A percentile compares a stretch with the other conserved stretches of the same genome.
These are phyloP conservation scores for Ceratobasidium sp. DNA, from an alignment of 1,284 basidiomycete species.

Conservation along the genomic window DNA sequence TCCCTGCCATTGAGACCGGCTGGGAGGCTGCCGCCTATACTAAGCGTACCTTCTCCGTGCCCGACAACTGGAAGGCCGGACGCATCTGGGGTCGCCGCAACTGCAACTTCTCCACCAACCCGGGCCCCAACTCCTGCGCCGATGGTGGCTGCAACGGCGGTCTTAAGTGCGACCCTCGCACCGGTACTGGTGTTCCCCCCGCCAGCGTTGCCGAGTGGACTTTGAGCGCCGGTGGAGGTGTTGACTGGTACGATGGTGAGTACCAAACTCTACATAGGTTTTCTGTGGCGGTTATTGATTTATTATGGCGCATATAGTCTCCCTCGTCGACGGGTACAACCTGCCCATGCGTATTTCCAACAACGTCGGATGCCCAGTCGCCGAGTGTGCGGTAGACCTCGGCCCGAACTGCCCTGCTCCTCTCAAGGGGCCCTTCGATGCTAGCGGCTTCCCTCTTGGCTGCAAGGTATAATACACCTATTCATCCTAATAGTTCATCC, in stretches of 20 bases:
- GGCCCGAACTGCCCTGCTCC: conserved; percentile 43
- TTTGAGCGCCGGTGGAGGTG: conserved; percentile 38
- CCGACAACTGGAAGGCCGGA: conserved; percentile 56
- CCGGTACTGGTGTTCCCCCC: conserved; percentile 48
- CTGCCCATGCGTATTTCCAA: conserved; percentile 48
- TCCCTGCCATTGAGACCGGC: conserved; percentile 52
- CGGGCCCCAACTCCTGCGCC: conserved; percentile 46
- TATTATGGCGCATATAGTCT: conserved; percentile 42
- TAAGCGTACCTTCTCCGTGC: conserved; percentile 52
- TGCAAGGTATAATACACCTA: conserved; percentile 40
- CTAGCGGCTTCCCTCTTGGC: conserved; percentile 46
- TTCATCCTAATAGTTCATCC: conserved; percentile 41
- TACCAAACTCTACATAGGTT: background rate
- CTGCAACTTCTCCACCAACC: conserved; percentile 56
- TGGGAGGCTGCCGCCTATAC: conserved; percentile 54
- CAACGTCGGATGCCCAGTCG: conserved; percentile 42
- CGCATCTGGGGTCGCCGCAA: conserved; percentile 58
- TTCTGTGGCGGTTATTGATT: background rate
- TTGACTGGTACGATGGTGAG: conserved; percentile 47
- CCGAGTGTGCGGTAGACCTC: conserved; percentile 46
- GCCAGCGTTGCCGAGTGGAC: conserved; percentile 49
- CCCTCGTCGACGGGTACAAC: conserved; percentile 51
- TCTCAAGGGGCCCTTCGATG: conserved; percentile 45
- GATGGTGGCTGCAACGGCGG: conserved; percentile 46
- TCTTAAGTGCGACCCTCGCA: conserved; percentile 43